These are phyloP conservation scores for Pythium aphanidermatum DNA, from an alignment of 352 stramenopile species.

Conservation along the genomic window DNA sequence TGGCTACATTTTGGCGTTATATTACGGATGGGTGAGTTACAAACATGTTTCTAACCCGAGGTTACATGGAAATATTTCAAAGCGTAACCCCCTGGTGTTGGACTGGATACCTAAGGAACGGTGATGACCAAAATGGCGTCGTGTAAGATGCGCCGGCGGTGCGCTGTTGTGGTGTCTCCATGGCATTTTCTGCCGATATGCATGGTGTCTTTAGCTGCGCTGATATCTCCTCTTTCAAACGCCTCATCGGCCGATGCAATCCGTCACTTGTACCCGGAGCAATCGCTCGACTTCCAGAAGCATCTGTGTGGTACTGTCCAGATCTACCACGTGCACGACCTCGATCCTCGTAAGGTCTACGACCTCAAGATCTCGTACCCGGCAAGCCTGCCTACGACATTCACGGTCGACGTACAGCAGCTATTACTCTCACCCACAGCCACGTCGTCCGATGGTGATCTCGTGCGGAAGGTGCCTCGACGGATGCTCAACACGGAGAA, in stretches of 20 bases:
- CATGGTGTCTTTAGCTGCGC: conserved; percentile 5
- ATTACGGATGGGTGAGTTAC: no score
- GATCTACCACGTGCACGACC: conserved; percentile 43
- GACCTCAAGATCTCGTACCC: conserved; percentile 79
- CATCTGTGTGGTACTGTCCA: conserved; percentile 38
- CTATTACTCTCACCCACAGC: conserved; percentile 21
- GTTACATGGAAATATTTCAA: background rate
- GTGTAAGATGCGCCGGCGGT: no score
- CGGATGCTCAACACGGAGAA: conserved; percentile 62
- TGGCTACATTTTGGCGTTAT: conserved; percentile 12
- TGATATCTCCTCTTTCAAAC: conserved; percentile 4
- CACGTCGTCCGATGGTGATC: conserved; percentile 7
- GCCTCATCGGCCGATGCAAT: conserved; percentile 1
- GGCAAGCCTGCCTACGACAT: conserved; percentile 45
- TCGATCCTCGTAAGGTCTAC: conserved; percentile 43
- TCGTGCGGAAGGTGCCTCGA: conserved; percentile 24
- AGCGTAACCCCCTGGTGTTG: no score
- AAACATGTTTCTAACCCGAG: background rate
- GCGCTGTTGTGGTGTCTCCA: no score
- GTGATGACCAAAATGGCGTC: no score
- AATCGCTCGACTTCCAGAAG: conserved; percentile 27
- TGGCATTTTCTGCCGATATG: no score
- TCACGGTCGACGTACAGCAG: conserved; percentile 40
- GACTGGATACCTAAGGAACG: no score
- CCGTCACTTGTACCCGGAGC: conserved; percentile 37